Evolutionary conservation across 139 green algal genomes (phyloP).

Genomic region (Astrephomene gubernaculifera): DNA sequence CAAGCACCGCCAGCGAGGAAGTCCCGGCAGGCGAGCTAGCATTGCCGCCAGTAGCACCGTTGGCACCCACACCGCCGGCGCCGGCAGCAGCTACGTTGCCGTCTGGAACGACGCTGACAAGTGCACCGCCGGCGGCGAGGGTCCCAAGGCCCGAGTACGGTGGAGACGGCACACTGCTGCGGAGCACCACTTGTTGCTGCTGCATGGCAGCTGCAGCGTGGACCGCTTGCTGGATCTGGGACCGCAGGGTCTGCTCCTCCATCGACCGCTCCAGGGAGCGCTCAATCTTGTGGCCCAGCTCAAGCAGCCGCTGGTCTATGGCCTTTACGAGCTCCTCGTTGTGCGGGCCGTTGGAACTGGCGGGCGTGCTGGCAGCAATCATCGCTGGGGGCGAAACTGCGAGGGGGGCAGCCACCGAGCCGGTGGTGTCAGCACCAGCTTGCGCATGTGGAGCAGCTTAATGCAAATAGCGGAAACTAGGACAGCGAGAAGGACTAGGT

Average conservation of each 20-base stretch:
- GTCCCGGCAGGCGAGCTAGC: not conserved
- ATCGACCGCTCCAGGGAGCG: constrained; percentile 31
- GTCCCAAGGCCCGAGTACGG: not conserved
- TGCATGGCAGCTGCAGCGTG: constrained; percentile 11
- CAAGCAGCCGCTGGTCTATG: constrained; percentile 37
- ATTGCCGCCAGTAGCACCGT: not conserved
- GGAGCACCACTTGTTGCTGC: constrained; percentile 27
- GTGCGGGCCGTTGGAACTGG: not conserved
- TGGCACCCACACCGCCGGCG: not conserved
- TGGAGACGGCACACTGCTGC: not conserved
- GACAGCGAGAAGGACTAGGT: no score
- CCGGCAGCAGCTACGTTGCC: not conserved
- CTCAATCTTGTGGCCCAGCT: constrained; percentile 43
- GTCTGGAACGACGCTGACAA: not conserved
- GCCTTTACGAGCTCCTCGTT: constrained; percentile 35
- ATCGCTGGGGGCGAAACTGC: not conserved
- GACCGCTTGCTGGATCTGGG: constrained; percentile 15
- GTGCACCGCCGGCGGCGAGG: not conserved
- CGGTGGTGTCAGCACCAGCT: no score
- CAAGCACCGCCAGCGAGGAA: constrained; percentile 21
- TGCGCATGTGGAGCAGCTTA: no score
- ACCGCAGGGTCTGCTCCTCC: constrained; percentile 37
- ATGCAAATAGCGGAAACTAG: no score
- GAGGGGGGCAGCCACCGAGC: no score
- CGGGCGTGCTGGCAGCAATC: not conserved